These are phyloP conservation scores for Ilyonectria destructans DNA, from an alignment of 2,329 filamentous ascomycete genomes.

Conservation along the genomic window DNA sequence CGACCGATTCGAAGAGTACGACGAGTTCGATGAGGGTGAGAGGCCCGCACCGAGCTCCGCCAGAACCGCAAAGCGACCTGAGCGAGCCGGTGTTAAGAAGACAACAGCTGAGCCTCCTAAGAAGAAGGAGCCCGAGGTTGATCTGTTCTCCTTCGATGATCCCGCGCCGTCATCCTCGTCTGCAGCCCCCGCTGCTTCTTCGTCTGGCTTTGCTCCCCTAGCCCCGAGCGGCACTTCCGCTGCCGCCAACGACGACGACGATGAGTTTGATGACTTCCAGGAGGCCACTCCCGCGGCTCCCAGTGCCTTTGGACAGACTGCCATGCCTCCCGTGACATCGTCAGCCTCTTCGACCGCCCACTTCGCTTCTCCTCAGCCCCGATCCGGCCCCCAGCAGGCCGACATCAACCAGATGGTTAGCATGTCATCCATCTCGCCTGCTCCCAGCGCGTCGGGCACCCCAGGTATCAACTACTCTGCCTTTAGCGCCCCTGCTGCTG, in stretches of 20 bases:
- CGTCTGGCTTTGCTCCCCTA: constrained; percentile 65
- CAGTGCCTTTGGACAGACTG: constrained; percentile 55
- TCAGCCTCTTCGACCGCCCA: constrained; percentile 73
- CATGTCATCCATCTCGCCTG: constrained; percentile 86
- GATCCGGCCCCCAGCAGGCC: constrained; percentile 86
- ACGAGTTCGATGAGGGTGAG: constrained; percentile 90
- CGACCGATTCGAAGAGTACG: constrained; percentile 95
- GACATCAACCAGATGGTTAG: constrained; percentile 86
- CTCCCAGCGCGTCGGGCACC: constrained; percentile 70
- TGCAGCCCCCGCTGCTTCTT: constrained; percentile 62
- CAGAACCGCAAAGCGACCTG: constrained; percentile 58
- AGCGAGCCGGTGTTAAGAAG: constrained; percentile 57
- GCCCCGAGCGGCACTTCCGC: constrained; percentile 43
- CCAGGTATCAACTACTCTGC: constrained; percentile 77
- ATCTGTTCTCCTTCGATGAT: constrained; percentile 95
- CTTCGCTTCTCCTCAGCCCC: constrained; percentile 86
- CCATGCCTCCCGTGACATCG: constrained; percentile 66
- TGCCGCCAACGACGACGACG: constrained; percentile 77
- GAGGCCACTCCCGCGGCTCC: constrained; percentile 79
- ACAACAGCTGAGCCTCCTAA: constrained; percentile 78
- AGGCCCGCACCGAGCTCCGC: constrained; percentile 64
- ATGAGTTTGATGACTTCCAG: constrained; percentile 98
- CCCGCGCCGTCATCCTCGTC: constrained; percentile 68
- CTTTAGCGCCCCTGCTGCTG: constrained; percentile 62
- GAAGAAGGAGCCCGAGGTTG: constrained; percentile 89